phyloP scores from a whole-genome alignment of 108 stramenopile species.

The Pseudonitzschia delicatissima region DNA sequence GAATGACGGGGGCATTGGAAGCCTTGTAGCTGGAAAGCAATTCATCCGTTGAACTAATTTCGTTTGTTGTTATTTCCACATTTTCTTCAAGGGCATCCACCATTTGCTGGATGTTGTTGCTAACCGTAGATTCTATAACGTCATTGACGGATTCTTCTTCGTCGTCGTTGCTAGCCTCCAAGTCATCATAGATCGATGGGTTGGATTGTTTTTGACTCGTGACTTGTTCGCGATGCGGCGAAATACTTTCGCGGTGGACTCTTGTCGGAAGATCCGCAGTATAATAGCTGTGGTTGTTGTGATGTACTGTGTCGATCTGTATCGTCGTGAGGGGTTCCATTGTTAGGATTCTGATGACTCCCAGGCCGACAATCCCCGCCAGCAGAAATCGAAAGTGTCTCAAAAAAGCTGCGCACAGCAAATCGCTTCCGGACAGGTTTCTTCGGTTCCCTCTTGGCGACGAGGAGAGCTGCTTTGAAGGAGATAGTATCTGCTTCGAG shows the following conservation, averaged over 20 bases:
- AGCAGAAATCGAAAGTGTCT: background rate
- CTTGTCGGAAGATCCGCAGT: too few relatives aligned
- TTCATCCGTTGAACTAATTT: too few relatives aligned
- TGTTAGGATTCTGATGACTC: background rate
- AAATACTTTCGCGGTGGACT: too few relatives aligned
- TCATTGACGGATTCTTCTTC: background rate
- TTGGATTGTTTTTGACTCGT: background rate
- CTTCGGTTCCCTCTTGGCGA: constrained; percentile 1
- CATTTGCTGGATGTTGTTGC: background rate
- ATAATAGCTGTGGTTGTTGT: too few relatives aligned
- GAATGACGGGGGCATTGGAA: constrained; percentile 3
- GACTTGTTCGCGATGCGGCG: too few relatives aligned
- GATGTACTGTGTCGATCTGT: background rate
- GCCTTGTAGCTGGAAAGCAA: constrained; percentile 3
- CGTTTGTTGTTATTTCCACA: too few relatives aligned
- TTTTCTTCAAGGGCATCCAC: background rate
- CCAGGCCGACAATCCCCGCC: background rate
- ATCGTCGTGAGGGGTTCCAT: background rate
- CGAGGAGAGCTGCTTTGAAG: background rate
- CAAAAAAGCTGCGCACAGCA: constrained; percentile 5
- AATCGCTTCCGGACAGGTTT: background rate
- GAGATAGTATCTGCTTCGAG: background rate
- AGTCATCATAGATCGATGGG: background rate
- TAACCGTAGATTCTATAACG: background rate
- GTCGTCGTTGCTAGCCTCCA: background rate